These are phyloP conservation scores for Vitis rupestris DNA, from an alignment of 164 flowering plant species.

Conservation along the genomic window DNA sequence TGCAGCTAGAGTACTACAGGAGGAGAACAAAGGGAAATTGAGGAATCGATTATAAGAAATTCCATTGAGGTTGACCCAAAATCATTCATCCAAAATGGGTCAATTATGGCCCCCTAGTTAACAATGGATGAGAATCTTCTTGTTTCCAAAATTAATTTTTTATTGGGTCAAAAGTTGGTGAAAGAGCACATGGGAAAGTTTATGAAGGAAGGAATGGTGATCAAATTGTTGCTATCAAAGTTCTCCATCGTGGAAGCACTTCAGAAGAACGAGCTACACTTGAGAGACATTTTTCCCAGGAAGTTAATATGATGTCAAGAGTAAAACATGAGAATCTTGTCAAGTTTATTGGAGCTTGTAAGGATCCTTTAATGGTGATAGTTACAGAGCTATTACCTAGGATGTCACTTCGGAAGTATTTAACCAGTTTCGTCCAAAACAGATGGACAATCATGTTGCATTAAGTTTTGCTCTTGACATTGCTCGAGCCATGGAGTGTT, in stretches of 20 bases:
- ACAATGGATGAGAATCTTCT: conserved; percentile 61
- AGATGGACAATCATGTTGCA: conserved; percentile 60
- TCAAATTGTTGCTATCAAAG: conserved; percentile 76
- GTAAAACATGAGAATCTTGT: conserved; percentile 91
- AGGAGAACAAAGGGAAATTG: conserved; percentile 23
- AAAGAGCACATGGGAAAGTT: conserved; percentile 94
- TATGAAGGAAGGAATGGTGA: conserved; percentile 74
- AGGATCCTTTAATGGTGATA: conserved; percentile 89
- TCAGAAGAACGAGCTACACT: conserved; percentile 64
- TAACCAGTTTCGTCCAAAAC: conserved; percentile 60
- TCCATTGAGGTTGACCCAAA: conserved; percentile 16
- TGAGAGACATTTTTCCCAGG: conserved; percentile 79
- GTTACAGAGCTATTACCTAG: conserved; percentile 87
- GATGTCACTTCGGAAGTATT: conserved; percentile 83
- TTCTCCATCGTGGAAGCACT: conserved; percentile 70
- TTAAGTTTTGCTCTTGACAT: conserved; percentile 79
- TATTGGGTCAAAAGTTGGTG: conserved; percentile 81
- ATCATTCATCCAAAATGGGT: conserved; percentile 34
- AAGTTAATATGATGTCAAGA: conserved; percentile 89
- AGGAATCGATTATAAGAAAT: conserved; percentile 10
- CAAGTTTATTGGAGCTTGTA: conserved; percentile 95
- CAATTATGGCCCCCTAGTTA: conserved; percentile 24
- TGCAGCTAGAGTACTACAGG: conserved; percentile 27
- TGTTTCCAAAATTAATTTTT: conserved; percentile 62
- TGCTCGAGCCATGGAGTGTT: conserved; percentile 90